These are phyloP conservation scores for Lentinula lateritia DNA, from an alignment of 768 basidiomycete species.

Conservation along the genomic window DNA sequence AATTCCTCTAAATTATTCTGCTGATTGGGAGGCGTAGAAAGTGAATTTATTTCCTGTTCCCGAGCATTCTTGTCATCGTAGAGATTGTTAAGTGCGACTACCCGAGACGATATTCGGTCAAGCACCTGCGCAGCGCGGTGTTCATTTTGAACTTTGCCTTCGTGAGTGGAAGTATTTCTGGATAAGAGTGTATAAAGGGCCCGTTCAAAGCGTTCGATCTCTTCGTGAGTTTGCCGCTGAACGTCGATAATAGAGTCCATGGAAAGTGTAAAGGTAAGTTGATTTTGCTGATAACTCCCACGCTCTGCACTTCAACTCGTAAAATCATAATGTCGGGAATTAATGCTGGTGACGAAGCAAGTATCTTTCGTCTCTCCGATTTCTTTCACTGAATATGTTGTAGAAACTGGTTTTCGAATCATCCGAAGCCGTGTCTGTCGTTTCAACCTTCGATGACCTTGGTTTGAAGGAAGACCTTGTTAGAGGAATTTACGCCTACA, in stretches of 20 bases:
- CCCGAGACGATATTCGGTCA: constrained; percentile 71
- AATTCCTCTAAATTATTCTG: constrained; percentile 86
- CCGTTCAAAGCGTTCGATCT: constrained; percentile 87
- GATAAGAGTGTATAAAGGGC: constrained; percentile 83
- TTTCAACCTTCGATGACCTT: constrained; percentile 88
- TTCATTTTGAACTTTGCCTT: constrained; percentile 65
- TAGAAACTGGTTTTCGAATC: constrained; percentile 95
- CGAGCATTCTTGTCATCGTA: constrained; percentile 77
- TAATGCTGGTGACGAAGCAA: constrained; percentile 81
- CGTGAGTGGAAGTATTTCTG: constrained; percentile 56
- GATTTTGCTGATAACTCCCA: constrained; percentile 27
- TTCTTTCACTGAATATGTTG: background rate
- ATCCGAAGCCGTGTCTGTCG: constrained; percentile 83
- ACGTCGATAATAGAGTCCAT: constrained; percentile 96
- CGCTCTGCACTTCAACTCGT: constrained; percentile 54
- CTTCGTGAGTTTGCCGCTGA: constrained; percentile 95
- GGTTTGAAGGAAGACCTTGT: constrained; percentile 92
- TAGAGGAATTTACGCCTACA: constrained; percentile 97
- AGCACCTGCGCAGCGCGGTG: constrained; percentile 91
- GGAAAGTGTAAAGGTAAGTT: constrained; percentile 6
- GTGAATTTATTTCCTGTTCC: constrained; percentile 57
- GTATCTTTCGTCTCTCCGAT: constrained; percentile 20
- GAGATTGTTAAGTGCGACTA: constrained; percentile 55
- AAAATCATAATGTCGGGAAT: constrained; percentile 68
- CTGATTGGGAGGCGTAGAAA: constrained; percentile 49